Base-by-base conservation (phyloP, 1,139 yeast species). In the Suhomyces kunorum region DNA sequence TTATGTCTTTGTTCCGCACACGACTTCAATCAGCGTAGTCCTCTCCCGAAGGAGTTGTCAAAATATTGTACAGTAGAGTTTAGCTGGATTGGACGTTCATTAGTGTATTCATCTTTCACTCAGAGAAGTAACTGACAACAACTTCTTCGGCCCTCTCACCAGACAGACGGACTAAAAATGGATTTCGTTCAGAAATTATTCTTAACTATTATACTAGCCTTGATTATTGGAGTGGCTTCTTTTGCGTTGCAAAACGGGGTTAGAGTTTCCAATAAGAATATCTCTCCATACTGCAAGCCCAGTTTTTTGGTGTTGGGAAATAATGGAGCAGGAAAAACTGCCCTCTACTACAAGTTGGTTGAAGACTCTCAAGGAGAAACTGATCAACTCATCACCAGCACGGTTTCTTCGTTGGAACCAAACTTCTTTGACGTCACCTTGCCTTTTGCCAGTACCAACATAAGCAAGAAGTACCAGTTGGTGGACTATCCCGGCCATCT, bases 401-500 rank as follows among this genome's bases (percentile, higher is more conserved):
- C 79, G 0, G 63, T 75, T 2, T 66, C 76, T 8, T 74, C 78
- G 13, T 58, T 71, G n/a, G 76, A 71, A 31, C 67, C 71, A 3
- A 70, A 68, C 44, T 52, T 60, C 34, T 54, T 58, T 1, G 50
- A 54, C 8, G 43, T 70, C 8, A 42, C 49, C 9, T 53, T 72
- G 16, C 78, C 78, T 2, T 53, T 71, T 30, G 51, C 74, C 35
- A 63, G 60, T 38, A 48, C 55, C 2, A 40, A 62, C 29, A 65
- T 71, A 30, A 59, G 59, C 25, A 65, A 63, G 40, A 47, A 50
- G 23, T 73, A 66, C 61, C 72, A 74, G 49, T 58, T 89, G 33
- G 73, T 84, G 36, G 98, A 90, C 56, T 81, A 82, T 50, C 98
- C 98, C 2, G 97, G 97, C 6, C 92, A 86, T 61, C 66, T 78